Conservation (phyloP, 352 stramenopile species). For the Blastocystis sp. region DNA sequence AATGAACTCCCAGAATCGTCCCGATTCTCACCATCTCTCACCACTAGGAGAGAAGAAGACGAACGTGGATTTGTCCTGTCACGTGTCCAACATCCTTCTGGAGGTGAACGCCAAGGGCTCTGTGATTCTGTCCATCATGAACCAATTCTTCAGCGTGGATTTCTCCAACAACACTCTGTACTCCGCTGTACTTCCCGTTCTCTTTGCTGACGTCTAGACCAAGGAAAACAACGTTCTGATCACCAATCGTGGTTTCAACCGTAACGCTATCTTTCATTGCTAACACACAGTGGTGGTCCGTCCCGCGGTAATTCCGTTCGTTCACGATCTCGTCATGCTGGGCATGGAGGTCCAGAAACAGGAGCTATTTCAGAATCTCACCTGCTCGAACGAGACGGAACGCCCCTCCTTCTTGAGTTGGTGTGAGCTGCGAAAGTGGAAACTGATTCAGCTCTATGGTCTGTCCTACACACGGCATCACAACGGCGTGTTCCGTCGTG, state of each 20-base stretch:
- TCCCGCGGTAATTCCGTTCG: slow-evolving; percentile 2
- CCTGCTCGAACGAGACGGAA: slow-evolving; percentile 33
- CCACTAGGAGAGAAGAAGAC: background rate
- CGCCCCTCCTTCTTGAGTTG: slow-evolving; percentile 15
- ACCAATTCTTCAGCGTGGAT: slow-evolving; percentile 3
- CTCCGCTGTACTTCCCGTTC: background rate
- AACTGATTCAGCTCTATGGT: slow-evolving; percentile 40
- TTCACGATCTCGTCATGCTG: background rate
- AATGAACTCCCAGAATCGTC: slow-evolving; percentile 57
- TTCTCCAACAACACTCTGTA: slow-evolving; percentile 21
- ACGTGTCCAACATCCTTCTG: background rate
- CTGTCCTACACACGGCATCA: slow-evolving; percentile 51
- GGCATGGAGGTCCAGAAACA: slow-evolving; percentile 18
- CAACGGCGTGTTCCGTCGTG: slow-evolving; percentile 37
- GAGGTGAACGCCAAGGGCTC: background rate
- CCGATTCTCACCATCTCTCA: background rate
- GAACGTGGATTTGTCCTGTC: slow-evolving; percentile 50
- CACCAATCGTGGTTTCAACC: slow-evolving; percentile 1
- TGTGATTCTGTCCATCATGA: background rate
- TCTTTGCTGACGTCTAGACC: background rate
- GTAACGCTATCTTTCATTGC: background rate
- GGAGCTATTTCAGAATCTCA: slow-evolving; percentile 21
- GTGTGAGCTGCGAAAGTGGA: slow-evolving; percentile 59
- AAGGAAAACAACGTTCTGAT: slow-evolving; percentile 40
- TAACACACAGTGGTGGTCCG: slow-evolving; percentile 37